Evolutionary conservation across 768 basidiomycete species (phyloP).

Genomic region (Boletus patriciae): DNA sequence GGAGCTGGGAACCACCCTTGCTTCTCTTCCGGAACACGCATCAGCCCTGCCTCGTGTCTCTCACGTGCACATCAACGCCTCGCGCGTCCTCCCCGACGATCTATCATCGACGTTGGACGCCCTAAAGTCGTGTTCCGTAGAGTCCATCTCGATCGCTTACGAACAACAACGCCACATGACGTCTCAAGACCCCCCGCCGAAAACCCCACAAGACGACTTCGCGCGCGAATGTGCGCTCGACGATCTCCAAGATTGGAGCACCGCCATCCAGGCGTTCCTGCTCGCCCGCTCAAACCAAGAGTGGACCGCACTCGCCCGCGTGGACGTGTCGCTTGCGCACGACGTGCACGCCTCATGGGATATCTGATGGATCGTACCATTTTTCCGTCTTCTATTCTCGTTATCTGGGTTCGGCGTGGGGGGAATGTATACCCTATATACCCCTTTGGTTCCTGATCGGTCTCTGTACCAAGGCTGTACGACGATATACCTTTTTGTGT

Average conservation of each 20-base stretch:
- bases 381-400: not conserved
- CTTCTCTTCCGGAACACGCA: conserved; percentile 2
- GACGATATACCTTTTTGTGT: not conserved
- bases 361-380: conserved; percentile 12
- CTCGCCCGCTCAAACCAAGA: conserved; percentile 9
- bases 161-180: conserved; percentile 9
- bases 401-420: not conserved
- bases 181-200: not conserved
- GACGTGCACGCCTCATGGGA: conserved; percentile 25
- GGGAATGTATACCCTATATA: not conserved
- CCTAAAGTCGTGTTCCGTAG: conserved; percentile 16
- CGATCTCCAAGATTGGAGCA: conserved; percentile 31
- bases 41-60: conserved; percentile 10
- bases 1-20: conserved; percentile 26
- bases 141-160: conserved; percentile 25
- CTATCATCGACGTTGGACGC: conserved; percentile 23
- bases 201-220: conserved; percentile 23
- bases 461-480: conserved; percentile 3
- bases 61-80: conserved; percentile 28
- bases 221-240: conserved; percentile 32
- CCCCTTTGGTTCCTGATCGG: not conserved
- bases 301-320: conserved; percentile 18
- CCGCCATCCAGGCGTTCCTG: conserved; percentile 23
- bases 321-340: conserved; percentile 18
- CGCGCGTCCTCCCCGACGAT: conserved; percentile 24